These are phyloP conservation scores for Lepidium sativum DNA, from an alignment of 345 rosid genomes.

Conservation along the genomic window DNA sequence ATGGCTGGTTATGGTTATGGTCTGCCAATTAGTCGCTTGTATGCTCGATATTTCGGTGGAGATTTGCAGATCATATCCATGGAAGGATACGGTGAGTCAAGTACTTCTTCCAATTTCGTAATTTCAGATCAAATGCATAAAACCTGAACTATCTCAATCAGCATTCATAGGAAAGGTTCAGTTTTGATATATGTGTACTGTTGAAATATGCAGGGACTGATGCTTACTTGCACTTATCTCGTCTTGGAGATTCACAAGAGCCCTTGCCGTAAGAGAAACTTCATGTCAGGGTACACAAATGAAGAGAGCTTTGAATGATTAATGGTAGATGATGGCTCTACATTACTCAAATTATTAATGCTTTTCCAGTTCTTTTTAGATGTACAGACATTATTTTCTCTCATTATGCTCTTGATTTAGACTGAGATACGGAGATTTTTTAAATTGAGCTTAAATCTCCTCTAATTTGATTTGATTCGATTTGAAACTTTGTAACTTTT, in stretches of 20 bases:
- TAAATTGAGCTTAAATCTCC: constrained; percentile 15
- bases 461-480: constrained; percentile 6
- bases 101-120: constrained; percentile 1
- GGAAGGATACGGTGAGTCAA: constrained; percentile 97
- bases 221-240: constrained; percentile 53
- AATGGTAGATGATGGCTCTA: constrained; percentile 17
- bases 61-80: constrained; percentile 90
- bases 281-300: constrained; percentile 1
- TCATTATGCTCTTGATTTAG: constrained; percentile 11
- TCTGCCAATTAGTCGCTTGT: constrained; percentile 87
- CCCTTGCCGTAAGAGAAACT: constrained; percentile 44
- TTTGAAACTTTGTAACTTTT: background rate
- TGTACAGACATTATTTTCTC: constrained; percentile 21
- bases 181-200: background rate
- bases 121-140: constrained; percentile 60
- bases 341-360: constrained; percentile 1
- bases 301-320: constrained; percentile 13
- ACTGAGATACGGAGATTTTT: constrained; percentile 18
- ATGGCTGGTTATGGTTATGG: constrained; percentile 99
- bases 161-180: background rate
- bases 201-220: constrained; percentile 58
- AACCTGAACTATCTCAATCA: constrained; percentile 4
- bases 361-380: background rate
- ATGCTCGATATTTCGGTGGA: constrained; percentile 95
- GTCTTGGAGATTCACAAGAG: constrained; percentile 59